Conservation (phyloP, 192 early-diverging fungal species). For the Backusella australiensis region DNA sequence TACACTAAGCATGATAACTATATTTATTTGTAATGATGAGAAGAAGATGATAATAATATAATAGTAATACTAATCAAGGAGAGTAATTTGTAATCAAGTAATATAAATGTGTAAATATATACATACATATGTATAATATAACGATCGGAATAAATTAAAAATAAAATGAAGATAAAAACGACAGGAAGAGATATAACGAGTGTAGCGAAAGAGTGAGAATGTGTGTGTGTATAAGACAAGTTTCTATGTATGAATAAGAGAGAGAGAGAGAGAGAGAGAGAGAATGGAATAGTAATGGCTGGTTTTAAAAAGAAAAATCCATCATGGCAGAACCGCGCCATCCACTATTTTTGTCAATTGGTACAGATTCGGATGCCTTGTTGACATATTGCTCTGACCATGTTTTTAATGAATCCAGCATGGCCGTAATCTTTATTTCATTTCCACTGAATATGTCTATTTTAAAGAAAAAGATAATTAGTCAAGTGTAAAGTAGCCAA, state of each 20-base stretch:
- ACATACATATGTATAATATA: neutral
- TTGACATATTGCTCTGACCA: constrained; percentile 26
- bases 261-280: neutral
- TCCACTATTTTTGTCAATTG: constrained; percentile 7
- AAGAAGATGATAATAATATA: neutral
- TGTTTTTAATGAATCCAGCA: constrained; percentile 27
- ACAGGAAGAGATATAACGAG: neutral
- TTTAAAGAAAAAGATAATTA: neutral
- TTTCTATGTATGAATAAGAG: neutral
- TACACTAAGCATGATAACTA: constrained; percentile 2
- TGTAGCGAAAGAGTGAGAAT: neutral
- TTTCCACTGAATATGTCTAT: constrained; percentile 36
- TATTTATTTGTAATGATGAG: neutral
- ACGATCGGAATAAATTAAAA: constrained; percentile 2
- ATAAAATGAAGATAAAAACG: neutral
- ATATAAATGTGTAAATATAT: neutral
- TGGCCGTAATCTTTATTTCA: constrained; percentile 29
- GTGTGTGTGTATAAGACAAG: neutral
- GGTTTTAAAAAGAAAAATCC: neutral
- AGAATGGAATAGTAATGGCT: neutral
- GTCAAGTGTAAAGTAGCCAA: neutral
- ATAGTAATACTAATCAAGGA: neutral
- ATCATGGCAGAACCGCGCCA: constrained; percentile 8
- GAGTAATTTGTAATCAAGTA: neutral
- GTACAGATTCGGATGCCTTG: neutral